Conservation (phyloP, 176 grass and related monocot genomes). For the Aechmea fasciata region DNA sequence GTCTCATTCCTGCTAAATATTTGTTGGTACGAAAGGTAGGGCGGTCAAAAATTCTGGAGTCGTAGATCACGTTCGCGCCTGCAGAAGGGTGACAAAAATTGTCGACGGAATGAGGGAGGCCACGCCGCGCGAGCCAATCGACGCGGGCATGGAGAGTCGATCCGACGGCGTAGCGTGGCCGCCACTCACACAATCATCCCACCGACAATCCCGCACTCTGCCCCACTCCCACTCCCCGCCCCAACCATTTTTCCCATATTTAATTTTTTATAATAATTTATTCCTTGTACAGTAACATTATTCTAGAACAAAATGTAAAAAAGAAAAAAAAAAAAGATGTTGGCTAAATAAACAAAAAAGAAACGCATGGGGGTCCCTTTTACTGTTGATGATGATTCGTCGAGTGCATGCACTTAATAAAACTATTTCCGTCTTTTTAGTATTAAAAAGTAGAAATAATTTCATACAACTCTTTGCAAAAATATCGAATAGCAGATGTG, state of each 20-base stretch:
- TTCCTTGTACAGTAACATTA: too few relatives aligned
- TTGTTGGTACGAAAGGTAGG: not conserved
- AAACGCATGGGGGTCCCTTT: too few relatives aligned
- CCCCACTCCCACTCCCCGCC: not conserved
- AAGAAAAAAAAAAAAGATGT: too few relatives aligned
- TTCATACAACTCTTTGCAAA: too few relatives aligned
- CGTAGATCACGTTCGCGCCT: not conserved
- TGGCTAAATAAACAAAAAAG: too few relatives aligned
- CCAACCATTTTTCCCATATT: not conserved
- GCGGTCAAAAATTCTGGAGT: not conserved
- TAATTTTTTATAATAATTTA: not conserved
- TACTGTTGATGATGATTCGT: too few relatives aligned
- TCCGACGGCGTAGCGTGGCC: conserved; percentile 10
- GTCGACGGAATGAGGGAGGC: not conserved
- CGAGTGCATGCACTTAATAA: too few relatives aligned
- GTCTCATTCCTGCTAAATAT: not conserved
- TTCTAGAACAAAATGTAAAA: too few relatives aligned
- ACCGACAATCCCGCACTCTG: not conserved
- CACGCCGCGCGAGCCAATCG: not conserved
- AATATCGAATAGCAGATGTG: too few relatives aligned
- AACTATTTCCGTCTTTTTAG: too few relatives aligned
- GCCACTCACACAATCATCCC: conserved; percentile 4
- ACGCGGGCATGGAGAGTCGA: not conserved
- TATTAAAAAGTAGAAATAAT: too few relatives aligned
- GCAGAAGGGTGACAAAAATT: not conserved